phyloP scores from a whole-genome alignment of 1,139 yeast genomes.

The Torulaspora globosa region DNA sequence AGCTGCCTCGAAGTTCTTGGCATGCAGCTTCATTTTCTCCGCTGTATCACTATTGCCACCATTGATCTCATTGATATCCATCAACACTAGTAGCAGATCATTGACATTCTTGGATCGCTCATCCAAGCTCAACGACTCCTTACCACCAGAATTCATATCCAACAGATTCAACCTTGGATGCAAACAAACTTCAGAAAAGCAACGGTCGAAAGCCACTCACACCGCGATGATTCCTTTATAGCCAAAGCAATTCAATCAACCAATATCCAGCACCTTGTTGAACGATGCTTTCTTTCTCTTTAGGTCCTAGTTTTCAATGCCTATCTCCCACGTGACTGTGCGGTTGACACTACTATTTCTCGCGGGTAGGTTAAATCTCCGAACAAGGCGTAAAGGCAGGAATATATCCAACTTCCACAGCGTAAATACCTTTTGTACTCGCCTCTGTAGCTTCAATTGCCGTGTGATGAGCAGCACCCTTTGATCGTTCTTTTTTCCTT shows the following conservation, averaged over 20 bases:
- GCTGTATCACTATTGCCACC: slow-evolving; percentile 36
- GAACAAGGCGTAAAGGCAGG: not conserved
- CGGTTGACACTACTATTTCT: not conserved
- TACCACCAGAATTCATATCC: slow-evolving; percentile 27
- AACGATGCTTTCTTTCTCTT: not conserved
- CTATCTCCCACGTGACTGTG: not conserved
- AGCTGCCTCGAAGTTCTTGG: slow-evolving; percentile 37
- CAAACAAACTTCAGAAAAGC: not conserved
- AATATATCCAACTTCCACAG: not conserved
- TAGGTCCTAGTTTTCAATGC: not conserved
- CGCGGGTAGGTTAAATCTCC: slow-evolving; percentile 1
- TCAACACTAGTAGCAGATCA: slow-evolving; percentile 35
- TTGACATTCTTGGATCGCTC: slow-evolving; percentile 36
- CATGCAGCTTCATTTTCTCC: slow-evolving; percentile 37
- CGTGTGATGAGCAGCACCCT: not conserved
- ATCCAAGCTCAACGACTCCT: slow-evolving; percentile 32
- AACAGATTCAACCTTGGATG: not conserved
- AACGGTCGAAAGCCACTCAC: not conserved
- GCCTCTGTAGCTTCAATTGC: not conserved
- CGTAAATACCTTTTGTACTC: not conserved
- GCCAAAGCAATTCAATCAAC: not conserved
- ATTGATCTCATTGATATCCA: slow-evolving; percentile 36
- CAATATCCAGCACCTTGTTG: not conserved
- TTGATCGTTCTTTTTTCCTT: too few relatives aligned
- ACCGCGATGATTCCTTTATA: not conserved